Conservation (phyloP, 2,329 filamentous ascomycete genomes). For the Pseudofabraea citricarpa region DNA sequence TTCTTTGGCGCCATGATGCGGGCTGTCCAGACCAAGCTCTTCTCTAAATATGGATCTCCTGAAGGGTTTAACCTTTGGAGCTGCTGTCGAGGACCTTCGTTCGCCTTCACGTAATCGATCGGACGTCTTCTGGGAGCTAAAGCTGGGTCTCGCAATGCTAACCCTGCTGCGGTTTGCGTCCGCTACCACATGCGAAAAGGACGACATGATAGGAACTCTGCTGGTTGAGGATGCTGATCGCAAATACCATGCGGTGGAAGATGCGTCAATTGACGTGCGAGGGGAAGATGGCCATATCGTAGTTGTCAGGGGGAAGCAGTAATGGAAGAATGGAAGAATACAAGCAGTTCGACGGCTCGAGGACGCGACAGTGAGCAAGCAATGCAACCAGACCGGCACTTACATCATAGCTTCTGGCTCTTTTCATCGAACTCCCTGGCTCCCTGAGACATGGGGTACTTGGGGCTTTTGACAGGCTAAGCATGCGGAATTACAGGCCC, state of each 20-base stretch:
- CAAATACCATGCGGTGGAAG: background rate
- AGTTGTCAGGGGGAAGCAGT: background rate
- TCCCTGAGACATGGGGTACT: background rate
- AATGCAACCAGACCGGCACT: background rate
- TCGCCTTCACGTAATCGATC: constrained; percentile 19
- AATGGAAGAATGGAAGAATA: no score
- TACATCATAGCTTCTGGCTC: background rate
- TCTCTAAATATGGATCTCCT: constrained; percentile 20
- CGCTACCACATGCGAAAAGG: constrained; percentile 2
- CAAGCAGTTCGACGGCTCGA: no score
- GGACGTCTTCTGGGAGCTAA: constrained; percentile 17
- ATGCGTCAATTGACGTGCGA: background rate
- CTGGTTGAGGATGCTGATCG: background rate
- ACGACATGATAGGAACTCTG: background rate
- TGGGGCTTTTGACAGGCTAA: background rate
- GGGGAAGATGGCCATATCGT: background rate
- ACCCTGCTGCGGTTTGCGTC: constrained; percentile 10
- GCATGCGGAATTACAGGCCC: background rate
- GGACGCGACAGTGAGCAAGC: background rate
- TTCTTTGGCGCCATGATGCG: constrained; percentile 10
- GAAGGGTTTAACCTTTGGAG: constrained; percentile 10
- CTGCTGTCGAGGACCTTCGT: constrained; percentile 5
- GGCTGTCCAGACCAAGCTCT: constrained; percentile 24
- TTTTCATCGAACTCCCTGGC: no score
- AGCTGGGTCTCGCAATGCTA: constrained; percentile 10